Evolutionary conservation across 495 filamentous ascomycete genomes (phyloP), one percentile per base, ranked within the genome.

Genomic region (Penicillium daleae): DNA sequence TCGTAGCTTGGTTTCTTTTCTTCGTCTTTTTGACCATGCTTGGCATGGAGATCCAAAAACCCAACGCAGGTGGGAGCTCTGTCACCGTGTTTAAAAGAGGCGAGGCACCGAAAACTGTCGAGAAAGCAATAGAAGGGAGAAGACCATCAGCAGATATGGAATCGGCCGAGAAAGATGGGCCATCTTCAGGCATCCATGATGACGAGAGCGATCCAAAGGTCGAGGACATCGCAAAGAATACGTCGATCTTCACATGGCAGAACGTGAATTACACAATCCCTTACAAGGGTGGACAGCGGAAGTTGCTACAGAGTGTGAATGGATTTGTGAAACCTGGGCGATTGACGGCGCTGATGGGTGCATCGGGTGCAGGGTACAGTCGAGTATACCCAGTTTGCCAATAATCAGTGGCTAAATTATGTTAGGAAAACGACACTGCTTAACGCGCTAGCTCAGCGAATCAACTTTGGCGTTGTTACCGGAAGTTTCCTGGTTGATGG

Each of bases 191-290:
- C 9, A 10, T 64, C 7, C 32, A 63, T 4, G 59, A 69, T 15
- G 66, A 78, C 2, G 72, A 73, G 0, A 62, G 64, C 0, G 70
- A 69, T 17, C 57, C 71, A 7, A 60, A 69, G 6, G 75, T 80
- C 4, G 69, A 76, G 48, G 75, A 71, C 9, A 80, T 89, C 53
- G 84, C 84, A 2, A 80, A 78, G 59, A 89, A 86, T 52, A 84
- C 85, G 13, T 81, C 83, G 1, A 71, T 96, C 27, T 88, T 96
- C 64, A 94, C 91, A 0, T 96, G 88, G 87, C 86, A 90, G 63
- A 78, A 90, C 61, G 85, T 97, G 40, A 88, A 86, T 68, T 96
- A 95, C 66, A 87, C 80, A 1, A 90, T 93, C 44, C 86, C 87
- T 12, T 83, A 81, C 66, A 80, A 87, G 37, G 82, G 79, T 35